Evolutionary conservation across 1,139 yeast species (phyloP).

Genomic region (Blastobotrys buckinghamii): DNA sequence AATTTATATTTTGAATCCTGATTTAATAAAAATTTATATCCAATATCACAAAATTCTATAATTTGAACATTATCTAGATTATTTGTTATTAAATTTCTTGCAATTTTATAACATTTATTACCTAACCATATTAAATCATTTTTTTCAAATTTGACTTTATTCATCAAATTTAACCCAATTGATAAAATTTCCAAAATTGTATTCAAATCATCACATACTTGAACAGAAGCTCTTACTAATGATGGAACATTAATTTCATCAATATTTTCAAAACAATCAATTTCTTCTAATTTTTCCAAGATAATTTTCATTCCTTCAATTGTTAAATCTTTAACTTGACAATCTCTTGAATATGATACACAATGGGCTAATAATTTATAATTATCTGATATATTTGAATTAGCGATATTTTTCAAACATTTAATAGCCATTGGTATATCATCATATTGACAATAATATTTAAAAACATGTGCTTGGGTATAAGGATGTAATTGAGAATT

Average conservation of each 20-base stretch:
- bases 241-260: not conserved
- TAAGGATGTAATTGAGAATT: not conserved
- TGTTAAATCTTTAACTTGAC: not conserved
- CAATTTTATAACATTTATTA: not conserved
- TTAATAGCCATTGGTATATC: not conserved
- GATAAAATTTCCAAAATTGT: not conserved
- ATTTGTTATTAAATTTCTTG: not conserved
- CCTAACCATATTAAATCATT: conserved; percentile 1
- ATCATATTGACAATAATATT: not conserved
- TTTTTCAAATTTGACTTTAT: not conserved
- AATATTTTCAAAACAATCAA: not conserved
- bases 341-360: not conserved
- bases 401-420: not conserved
- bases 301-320: not conserved
- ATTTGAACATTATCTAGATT: not conserved
- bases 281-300: not conserved
- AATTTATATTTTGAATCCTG: not conserved
- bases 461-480: conserved; percentile 5
- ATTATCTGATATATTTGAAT: not conserved
- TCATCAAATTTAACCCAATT: not conserved
- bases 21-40: not conserved
- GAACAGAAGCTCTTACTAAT: conserved; percentile 3
- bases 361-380: not conserved
- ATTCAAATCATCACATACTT: not conserved
- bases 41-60: not conserved